phyloP scores from a whole-genome alignment of 805 yeast species.

The Candida quercuum region DNA sequence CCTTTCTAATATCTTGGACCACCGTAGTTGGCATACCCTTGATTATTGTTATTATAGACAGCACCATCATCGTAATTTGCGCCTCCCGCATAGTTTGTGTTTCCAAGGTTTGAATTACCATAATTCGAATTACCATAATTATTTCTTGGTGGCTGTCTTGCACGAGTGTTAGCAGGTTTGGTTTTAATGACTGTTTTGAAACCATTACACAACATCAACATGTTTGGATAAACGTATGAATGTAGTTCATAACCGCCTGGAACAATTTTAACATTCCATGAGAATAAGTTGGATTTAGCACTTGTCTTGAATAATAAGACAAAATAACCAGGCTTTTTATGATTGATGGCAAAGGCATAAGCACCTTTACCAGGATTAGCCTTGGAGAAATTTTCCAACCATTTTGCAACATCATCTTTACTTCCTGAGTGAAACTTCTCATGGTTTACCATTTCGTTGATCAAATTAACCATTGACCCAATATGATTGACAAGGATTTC shows the following conservation, averaged over 20 bases:
- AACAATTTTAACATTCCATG: constrained; percentile 89
- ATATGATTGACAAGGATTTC: constrained; percentile 86
- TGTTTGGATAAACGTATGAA: constrained; percentile 83
- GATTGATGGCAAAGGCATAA: constrained; percentile 87
- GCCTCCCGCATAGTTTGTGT: neutral
- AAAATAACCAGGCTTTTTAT: constrained; percentile 92
- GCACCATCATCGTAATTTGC: too few species aligned
- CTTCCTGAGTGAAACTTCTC: constrained; percentile 88
- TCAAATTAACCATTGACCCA: constrained; percentile 74
- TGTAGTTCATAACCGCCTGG: constrained; percentile 81
- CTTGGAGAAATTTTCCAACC: constrained; percentile 83
- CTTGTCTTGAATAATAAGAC: constrained; percentile 79
- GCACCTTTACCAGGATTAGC: constrained; percentile 89
- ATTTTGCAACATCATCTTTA: constrained; percentile 71
- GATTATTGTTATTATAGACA: too few species aligned
- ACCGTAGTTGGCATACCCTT: too few species aligned
- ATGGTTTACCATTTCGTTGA: constrained; percentile 77
- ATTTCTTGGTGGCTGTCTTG: neutral
- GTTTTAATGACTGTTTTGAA: constrained; percentile 62
- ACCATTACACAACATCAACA: constrained; percentile 86
- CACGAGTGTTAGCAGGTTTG: neutral
- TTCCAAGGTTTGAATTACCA: neutral
- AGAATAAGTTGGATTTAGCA: constrained; percentile 58
- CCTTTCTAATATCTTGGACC: too few species aligned
- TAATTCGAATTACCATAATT: neutral